A percentile compares a stretch with the other conserved stretches of the same genome.
phyloP scores from a whole-genome alignment of 2,329 filamentous ascomycete species.

The Fusarium falciforme region DNA sequence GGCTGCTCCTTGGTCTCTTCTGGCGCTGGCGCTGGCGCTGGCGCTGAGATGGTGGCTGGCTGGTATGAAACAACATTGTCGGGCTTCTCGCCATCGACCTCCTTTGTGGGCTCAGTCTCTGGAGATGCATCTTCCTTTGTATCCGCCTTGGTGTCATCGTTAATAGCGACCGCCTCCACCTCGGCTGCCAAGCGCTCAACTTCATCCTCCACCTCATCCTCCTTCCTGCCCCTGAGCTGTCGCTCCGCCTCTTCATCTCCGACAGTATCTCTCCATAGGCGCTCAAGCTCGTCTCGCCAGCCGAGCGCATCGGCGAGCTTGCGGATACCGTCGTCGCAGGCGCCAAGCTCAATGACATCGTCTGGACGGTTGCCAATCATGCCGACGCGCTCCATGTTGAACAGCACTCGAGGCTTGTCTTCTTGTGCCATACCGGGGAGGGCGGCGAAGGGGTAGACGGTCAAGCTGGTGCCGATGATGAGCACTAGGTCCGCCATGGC shows the following conservation, averaged over 20 bases:
- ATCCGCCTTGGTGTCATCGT: slow-evolving; percentile 38
- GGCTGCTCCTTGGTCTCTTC: background rate
- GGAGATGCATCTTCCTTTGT: background rate
- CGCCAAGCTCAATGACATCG: slow-evolving; percentile 85
- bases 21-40: background rate
- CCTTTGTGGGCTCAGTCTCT: background rate
- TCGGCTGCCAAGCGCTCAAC: slow-evolving; percentile 53
- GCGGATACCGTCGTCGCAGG: slow-evolving; percentile 85
- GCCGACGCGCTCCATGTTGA: slow-evolving; percentile 89
- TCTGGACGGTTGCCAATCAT: slow-evolving; percentile 80
- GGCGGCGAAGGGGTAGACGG: slow-evolving; percentile 88
- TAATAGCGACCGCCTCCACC: slow-evolving; percentile 49
- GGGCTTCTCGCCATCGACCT: background rate
- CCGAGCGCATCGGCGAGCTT: slow-evolving; percentile 83
- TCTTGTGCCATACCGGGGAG: slow-evolving; percentile 74
- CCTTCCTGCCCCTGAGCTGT: slow-evolving; percentile 52
- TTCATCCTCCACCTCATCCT: slow-evolving; percentile 58
- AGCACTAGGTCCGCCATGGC: slow-evolving; percentile 80
- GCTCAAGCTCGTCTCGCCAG: slow-evolving; percentile 87
- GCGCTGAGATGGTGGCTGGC: background rate
- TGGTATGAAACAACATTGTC: background rate
- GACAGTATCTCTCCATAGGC: slow-evolving; percentile 76
- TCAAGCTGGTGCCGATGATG: slow-evolving; percentile 88
- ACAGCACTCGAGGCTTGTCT: slow-evolving; percentile 79
- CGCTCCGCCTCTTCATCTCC: slow-evolving; percentile 68